Evolutionary conservation across 768 basidiomycete genomes (phyloP).

Genomic region (Boletus pseudo-olivaceus): DNA sequence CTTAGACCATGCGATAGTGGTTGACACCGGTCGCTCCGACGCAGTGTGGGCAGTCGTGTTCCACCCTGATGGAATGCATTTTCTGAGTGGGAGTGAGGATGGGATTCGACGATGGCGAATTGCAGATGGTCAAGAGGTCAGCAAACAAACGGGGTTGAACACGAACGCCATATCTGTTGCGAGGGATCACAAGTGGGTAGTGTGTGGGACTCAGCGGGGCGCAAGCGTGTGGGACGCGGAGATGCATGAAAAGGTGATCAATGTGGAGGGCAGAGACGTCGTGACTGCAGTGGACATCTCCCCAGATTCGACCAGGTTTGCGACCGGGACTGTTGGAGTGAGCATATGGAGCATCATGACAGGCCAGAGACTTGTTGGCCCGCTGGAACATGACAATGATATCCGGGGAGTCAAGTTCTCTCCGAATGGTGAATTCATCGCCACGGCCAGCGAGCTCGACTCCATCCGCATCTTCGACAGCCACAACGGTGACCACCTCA

Average conservation of each 20-base stretch:
- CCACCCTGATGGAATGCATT: not conserved
- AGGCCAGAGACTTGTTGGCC: not conserved
- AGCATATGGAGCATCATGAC: not conserved
- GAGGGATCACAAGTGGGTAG: not conserved
- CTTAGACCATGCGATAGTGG: not conserved
- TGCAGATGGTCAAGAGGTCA: not conserved
- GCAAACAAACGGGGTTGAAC: not conserved
- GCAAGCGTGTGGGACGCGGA: not conserved
- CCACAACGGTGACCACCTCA: not conserved
- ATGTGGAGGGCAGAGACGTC: not conserved
- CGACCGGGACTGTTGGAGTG: not conserved
- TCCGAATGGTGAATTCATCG: not conserved
- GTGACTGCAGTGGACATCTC: not conserved
- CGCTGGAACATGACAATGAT: not conserved
- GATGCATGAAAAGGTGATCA: not conserved
- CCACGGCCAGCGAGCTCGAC: not conserved
- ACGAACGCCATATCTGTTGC: not conserved
- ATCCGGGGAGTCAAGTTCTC: constrained; percentile 1
- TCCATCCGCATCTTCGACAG: not conserved
- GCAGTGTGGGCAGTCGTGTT: not conserved
- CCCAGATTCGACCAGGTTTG: constrained; percentile 1
- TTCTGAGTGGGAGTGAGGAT: not conserved
- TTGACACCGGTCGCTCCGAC: not conserved
- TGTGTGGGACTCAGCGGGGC: not conserved
- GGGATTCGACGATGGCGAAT: not conserved